Evolutionary conservation across 352 stramenopile genomes (phyloP), one percentile per base, ranked within the genome.

Genomic region (Aphanomyces astaci): DNA sequence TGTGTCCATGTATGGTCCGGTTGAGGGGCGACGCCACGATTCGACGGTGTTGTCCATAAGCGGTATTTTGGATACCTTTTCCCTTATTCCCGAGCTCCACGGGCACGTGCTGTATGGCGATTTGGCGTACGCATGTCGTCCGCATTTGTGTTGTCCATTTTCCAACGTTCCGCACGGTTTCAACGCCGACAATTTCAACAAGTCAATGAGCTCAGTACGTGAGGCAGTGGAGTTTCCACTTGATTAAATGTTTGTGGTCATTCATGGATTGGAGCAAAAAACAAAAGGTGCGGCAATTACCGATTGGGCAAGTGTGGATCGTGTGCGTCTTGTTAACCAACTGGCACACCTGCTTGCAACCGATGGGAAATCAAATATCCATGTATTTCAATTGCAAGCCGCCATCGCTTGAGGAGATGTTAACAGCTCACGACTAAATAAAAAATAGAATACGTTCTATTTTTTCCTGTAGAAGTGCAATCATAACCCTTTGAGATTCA

Each of bases 11-110:
- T 36, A 25, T 33, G 31, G 54, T 5, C 54, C 54, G 4, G 54
- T 46, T 33, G 54, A 63, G 46, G 54, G 54, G 24, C 28, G 54
- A 4, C 54, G 54, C 17, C 54, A 63, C 24, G 54, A 63, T 63
- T 25, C 30, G 4, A 63, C 54, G 17, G 30, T 63, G 28, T 28
- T 63, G 28, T 13, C 54, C 19, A 63, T 63, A 22, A 46, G 31
- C 25, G 28, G 28, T 33, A 32, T 63, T 24, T 11, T 63, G 17
- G 24, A 40, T 22, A n/a, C 15, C 13, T 46, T 63, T 17, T 31
- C 43, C 27, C 7, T 13, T 5, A n/a, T 48, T n/a, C 9, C 9
- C 2, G 19, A 22, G 7, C 54, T 63, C 30, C 28, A 31, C 32
- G 17, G 46, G 10, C 46, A 45, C 28, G 43, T 28, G 13, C 4